Evolutionary conservation across 331 rosid species (phyloP).

Genomic region (Rhamnella rubrinervis): DNA sequence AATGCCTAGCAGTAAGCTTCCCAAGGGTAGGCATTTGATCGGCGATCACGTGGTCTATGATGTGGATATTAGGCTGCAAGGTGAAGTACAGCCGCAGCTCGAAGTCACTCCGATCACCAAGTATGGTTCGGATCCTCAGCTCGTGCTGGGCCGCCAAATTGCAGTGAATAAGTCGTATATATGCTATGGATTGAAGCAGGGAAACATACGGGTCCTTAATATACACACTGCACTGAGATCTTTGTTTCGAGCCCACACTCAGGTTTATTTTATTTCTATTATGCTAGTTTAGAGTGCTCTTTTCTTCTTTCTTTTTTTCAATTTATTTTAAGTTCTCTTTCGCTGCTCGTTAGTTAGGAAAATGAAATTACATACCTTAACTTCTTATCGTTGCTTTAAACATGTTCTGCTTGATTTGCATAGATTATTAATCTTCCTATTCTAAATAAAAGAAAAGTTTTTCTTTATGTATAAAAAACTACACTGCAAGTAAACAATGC

Average conservation of each 20-base stretch:
- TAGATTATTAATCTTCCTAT: background rate
- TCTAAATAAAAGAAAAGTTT: too few species aligned
- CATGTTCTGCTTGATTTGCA: background rate
- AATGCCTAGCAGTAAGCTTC: conserved; percentile 76
- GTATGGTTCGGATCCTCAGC: conserved; percentile 94
- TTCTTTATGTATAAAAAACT: too few species aligned
- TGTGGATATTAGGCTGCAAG: conserved; percentile 65
- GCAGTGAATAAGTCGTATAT: conserved; percentile 93
- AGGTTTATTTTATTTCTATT: conserved; percentile 47
- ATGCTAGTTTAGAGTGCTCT: background rate
- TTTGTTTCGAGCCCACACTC: conserved; percentile 81
- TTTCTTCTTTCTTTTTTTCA: background rate
- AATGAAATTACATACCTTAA: background rate
- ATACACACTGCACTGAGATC: conserved; percentile 85
- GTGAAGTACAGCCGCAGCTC: conserved; percentile 94
- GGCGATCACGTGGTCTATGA: conserved; percentile 79
- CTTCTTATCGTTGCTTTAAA: background rate
- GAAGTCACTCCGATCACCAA: conserved; percentile 94
- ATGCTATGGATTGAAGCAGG: conserved; percentile 93
- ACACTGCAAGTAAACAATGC: too few species aligned
- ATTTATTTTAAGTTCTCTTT: background rate
- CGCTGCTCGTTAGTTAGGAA: background rate
- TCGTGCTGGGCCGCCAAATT: conserved; percentile 86
- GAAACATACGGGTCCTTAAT: conserved; percentile 85
- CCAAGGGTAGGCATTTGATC: conserved; percentile 72